Evolutionary conservation across 2,329 filamentous ascomycete genomes (phyloP).

Genomic region (Cryphonectria parasitica): DNA sequence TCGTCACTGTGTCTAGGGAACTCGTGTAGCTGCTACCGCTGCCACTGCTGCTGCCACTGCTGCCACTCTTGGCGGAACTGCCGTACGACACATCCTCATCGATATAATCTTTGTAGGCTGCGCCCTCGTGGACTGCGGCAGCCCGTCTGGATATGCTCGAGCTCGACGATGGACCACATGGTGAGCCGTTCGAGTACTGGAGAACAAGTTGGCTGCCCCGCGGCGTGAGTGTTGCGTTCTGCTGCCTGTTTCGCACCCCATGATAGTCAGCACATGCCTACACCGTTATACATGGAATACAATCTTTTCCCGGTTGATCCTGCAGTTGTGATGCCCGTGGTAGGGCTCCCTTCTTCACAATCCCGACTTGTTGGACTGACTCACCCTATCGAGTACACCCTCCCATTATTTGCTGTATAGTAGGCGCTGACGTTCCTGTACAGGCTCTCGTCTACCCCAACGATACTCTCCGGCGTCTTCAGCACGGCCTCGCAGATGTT

Average conservation of each 20-base stretch:
- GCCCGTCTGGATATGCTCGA: constrained; percentile 35
- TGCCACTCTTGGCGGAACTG: constrained; percentile 25
- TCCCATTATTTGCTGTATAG: constrained; percentile 64
- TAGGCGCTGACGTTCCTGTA: constrained; percentile 81
- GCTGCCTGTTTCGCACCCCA: constrained; percentile 46
- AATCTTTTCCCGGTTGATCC: too few relatives aligned
- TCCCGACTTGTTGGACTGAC: constrained; percentile 33
- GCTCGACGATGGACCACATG: constrained; percentile 60
- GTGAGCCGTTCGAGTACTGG: constrained; percentile 77
- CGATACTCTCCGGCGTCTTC: constrained; percentile 63
- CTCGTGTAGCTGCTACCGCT: constrained; percentile 22
- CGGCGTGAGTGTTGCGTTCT: constrained; percentile 57
- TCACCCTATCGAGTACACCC: constrained; percentile 76
- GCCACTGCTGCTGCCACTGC: constrained; percentile 5
- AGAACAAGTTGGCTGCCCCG: constrained; percentile 76
- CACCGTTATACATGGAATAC: neutral
- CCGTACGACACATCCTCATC: constrained; percentile 35
- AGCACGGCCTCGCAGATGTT: constrained; percentile 83
- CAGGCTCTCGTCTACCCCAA: constrained; percentile 62
- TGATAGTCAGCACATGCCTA: constrained; percentile 21
- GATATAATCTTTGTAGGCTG: constrained; percentile 35
- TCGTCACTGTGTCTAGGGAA: constrained; percentile 31
- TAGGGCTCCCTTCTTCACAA: too few relatives aligned
- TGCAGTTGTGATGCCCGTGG: too few relatives aligned
- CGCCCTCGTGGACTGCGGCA: constrained; percentile 35